These are phyloP conservation scores for Populus hybrid DNA, from an alignment of 441 rosid genomes.

Conservation along the genomic window DNA sequence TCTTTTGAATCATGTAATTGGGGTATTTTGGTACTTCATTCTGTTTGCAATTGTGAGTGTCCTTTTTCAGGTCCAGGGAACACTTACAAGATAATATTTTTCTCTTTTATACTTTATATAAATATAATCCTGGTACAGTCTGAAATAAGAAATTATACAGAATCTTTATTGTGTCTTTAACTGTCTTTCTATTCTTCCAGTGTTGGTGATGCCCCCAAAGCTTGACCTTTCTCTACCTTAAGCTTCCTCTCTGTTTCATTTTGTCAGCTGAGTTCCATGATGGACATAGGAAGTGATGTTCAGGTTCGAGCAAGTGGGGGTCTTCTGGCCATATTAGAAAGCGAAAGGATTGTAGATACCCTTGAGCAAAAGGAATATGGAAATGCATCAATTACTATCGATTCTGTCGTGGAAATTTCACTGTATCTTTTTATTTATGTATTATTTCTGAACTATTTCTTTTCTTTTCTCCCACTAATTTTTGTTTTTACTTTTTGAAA, in stretches of 20 bases:
- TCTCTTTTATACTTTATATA: neutral
- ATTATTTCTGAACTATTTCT: constrained; percentile 12
- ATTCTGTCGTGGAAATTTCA: constrained; percentile 71
- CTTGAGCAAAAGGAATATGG: constrained; percentile 79
- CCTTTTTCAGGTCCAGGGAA: neutral
- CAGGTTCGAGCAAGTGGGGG: constrained; percentile 95
- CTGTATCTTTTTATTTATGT: constrained; percentile 55
- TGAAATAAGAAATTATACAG: neutral
- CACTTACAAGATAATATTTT: neutral
- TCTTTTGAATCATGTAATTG: neutral
- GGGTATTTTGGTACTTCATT: neutral
- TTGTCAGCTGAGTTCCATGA: constrained; percentile 86
- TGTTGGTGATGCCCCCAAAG: neutral
- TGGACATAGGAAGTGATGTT: constrained; percentile 89
- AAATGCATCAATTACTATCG: constrained; percentile 69
- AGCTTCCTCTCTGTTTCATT: constrained; percentile 19
- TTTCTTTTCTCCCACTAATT: neutral
- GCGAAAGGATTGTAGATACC: constrained; percentile 81
- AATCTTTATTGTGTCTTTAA: neutral
- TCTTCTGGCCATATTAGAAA: constrained; percentile 92
- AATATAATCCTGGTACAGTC: neutral
- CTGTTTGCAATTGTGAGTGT: neutral
- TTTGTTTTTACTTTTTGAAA: constrained; percentile 12
- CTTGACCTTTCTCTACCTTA: neutral
- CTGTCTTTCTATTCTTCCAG: neutral